A percentile compares a stretch with the other conserved stretches of the same genome.
phyloP scores from a whole-genome alignment of 352 stramenopile genomes.

The Phytophthora kernoviae region DNA sequence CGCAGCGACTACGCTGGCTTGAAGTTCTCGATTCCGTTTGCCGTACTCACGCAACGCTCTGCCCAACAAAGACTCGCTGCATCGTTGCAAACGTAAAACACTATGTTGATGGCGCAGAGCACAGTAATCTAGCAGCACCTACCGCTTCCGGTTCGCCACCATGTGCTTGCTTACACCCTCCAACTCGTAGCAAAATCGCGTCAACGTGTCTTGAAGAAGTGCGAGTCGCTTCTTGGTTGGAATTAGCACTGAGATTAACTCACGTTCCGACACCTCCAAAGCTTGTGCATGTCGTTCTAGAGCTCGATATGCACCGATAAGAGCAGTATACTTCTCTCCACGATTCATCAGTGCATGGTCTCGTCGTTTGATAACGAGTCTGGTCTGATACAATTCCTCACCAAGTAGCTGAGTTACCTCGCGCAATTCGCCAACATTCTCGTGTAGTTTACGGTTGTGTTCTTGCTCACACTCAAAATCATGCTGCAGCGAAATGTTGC shows the following conservation, averaged over 20 bases:
- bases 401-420: slow-evolving; percentile 23
- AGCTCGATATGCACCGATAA: slow-evolving; percentile 19
- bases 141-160: slow-evolving; percentile 37
- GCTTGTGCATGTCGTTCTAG: slow-evolving; percentile 24
- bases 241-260: slow-evolving; percentile 32
- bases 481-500: slow-evolving; percentile 29
- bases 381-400: slow-evolving; percentile 27
- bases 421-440: slow-evolving; percentile 6
- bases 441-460: background rate
- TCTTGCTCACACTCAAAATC: slow-evolving; percentile 12
- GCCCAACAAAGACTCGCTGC: slow-evolving; percentile 49
- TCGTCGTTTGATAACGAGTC: background rate
- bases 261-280: slow-evolving; percentile 39
- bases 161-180: slow-evolving; percentile 41
- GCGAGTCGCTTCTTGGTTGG: slow-evolving; percentile 36
- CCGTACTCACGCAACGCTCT: slow-evolving; percentile 58
- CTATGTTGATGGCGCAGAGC: background rate
- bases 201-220: slow-evolving; percentile 37
- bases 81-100: background rate
- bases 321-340: slow-evolving; percentile 26
- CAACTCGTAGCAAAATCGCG: slow-evolving; percentile 36
- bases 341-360: slow-evolving; percentile 16
- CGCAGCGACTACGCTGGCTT: slow-evolving; percentile 41
- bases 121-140: background rate
- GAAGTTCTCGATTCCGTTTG: slow-evolving; percentile 54